phyloP scores from a whole-genome alignment of 768 basidiomycete genomes.

The Boletus sensibilis region DNA sequence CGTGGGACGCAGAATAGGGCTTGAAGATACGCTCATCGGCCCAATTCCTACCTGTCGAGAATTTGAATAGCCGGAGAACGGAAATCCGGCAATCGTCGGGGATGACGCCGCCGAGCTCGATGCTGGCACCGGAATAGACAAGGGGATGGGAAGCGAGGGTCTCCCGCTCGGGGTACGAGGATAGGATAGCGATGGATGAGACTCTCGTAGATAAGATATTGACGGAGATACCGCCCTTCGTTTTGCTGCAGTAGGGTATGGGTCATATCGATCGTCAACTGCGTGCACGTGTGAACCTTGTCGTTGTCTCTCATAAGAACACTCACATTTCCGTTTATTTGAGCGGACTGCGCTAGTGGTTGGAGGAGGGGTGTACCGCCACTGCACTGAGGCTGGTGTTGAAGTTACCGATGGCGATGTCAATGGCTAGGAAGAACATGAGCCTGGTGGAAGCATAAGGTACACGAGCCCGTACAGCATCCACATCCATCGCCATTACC shows the following conservation, averaged over 20 bases:
- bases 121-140: constrained; percentile 55
- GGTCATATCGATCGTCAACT: constrained; percentile 87
- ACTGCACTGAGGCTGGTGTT: constrained; percentile 55
- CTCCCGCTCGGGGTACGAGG: constrained; percentile 50
- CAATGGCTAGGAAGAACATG: constrained; percentile 40
- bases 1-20: constrained; percentile 70
- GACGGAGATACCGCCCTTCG: constrained; percentile 84
- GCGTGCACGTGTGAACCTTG: constrained; percentile 11
- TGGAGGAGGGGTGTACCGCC: constrained; percentile 83
- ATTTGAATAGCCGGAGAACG: constrained; percentile 42
- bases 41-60: constrained; percentile 37
- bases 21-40: constrained; percentile 58
- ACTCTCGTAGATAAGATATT: constrained; percentile 63
- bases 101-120: constrained; percentile 70
- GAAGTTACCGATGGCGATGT: constrained; percentile 65
- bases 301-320: background rate
- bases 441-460: constrained; percentile 16
- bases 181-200: constrained; percentile 48
- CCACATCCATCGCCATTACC: constrained; percentile 64
- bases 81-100: constrained; percentile 59
- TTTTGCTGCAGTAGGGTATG: constrained; percentile 75
- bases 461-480: constrained; percentile 52
- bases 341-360: constrained; percentile 73
- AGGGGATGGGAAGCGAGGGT: constrained; percentile 67
- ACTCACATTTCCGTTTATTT: constrained; percentile 76